Evolutionary conservation across 2,329 filamentous ascomycete species (phyloP).

Genomic region (Cordyceps fumosorosea): DNA sequence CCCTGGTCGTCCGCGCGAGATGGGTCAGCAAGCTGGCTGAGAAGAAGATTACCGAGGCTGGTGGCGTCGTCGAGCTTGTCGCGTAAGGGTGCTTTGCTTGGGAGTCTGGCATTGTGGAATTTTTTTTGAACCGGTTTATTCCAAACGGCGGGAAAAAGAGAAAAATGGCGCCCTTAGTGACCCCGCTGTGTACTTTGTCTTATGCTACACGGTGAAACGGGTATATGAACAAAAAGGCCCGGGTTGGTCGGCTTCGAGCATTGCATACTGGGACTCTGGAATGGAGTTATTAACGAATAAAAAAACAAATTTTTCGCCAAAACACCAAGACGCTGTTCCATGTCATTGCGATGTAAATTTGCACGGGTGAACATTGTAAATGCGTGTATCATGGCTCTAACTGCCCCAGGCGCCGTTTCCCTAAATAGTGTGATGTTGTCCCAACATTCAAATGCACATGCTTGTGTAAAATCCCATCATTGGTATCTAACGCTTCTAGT

Average conservation of each 20-base stretch:
- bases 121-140: conserved; percentile 21
- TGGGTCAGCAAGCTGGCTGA: conserved; percentile 96
- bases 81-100: conserved; percentile 47
- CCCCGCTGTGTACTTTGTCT: conserved; percentile 13
- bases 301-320: conserved; percentile 32
- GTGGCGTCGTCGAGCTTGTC: conserved; percentile 92
- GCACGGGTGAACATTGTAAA: background rate
- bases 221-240: conserved; percentile 20
- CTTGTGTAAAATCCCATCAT: background rate
- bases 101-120: conserved; percentile 25
- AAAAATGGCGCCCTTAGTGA: conserved; percentile 13
- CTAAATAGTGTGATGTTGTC: background rate
- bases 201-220: conserved; percentile 13
- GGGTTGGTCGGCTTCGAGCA: conserved; percentile 35
- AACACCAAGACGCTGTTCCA: conserved; percentile 7
- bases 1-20: conserved; percentile 87
- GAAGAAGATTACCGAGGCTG: conserved; percentile 97
- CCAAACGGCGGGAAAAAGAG: conserved; percentile 17
- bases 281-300: conserved; percentile 33
- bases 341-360: background rate
- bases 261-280: conserved; percentile 36
- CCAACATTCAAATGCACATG: background rate
- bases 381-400: background rate
- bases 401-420: background rate
- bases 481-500: background rate